Base-by-base conservation (phyloP, 495 filamentous ascomycete species). In the Hypoxylon crocopeplum region DNA sequence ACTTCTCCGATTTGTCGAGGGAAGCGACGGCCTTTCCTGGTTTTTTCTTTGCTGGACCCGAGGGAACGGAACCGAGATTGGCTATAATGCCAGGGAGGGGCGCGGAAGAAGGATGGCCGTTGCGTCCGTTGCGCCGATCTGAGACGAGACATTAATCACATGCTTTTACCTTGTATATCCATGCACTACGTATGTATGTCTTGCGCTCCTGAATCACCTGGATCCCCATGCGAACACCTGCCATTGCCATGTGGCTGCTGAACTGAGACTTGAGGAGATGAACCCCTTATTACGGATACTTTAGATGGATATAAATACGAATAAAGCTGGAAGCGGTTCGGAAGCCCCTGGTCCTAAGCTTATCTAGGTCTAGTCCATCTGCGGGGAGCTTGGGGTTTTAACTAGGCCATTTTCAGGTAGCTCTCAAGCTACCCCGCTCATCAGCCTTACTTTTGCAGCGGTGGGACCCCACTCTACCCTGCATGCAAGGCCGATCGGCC, bases 401-500 rank as follows among this genome's bases (percentile, higher is more conserved):
- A 11, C 55, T 59, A 59, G 5, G 0, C 47, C 20, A 1, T 12
- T 44, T 59, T 59, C 5, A 39, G 55, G 32, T 46, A 59, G 55
- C 49, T 45, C 7, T 27, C 3, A 20, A 56, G 52, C 46, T 53
- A 58, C 53, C 60, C 60, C 53, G 42, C 60, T 46, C 12, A 25
- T 48, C 54, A 64, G 53, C 60, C 54, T 64, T 64, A 21, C 32
- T 37, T 16, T 19, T 21, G 15, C 5, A n/a, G 20, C 20, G n/a
- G 1, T 41, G 39, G 39, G n/a, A 37, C 34, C 15, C 15, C 25
- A 34, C 27, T 17, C 36, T 46, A 48, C 59, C 39, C 16, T 27
- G 19, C 25, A 57, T 53, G 59, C 48, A 53, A 52, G 21, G 52
- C 59, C 24, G 59, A 62, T 56, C 59, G 45, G 47, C 30, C 36